Evolutionary conservation across 2,329 filamentous ascomycete species (phyloP).

Genomic region (Kalmusia sp.): DNA sequence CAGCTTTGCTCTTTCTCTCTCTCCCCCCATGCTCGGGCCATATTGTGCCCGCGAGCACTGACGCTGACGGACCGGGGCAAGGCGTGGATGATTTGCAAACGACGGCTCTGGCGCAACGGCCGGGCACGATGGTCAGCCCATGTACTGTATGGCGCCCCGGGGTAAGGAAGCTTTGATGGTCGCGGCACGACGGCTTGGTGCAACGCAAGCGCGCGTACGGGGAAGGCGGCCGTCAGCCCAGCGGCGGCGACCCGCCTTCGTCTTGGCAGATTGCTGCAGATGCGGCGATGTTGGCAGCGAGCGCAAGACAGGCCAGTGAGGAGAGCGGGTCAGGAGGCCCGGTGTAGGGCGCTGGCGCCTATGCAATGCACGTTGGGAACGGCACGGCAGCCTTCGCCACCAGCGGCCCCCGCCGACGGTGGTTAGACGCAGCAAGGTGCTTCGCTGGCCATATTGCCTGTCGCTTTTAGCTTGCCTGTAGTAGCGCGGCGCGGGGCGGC

Average conservation of each 20-base stretch:
- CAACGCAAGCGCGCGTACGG: slow-evolving; percentile 21
- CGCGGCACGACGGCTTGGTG: slow-evolving; percentile 20
- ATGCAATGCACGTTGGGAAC: slow-evolving; percentile 12
- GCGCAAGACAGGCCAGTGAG: not conserved
- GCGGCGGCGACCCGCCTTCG: slow-evolving; percentile 17
- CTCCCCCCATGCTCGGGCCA: slow-evolving; percentile 12
- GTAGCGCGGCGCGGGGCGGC: slow-evolving; percentile 26
- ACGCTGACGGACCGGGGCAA: slow-evolving; percentile 14
- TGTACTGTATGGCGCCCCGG: too few relatives aligned
- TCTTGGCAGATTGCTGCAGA: slow-evolving; percentile 12
- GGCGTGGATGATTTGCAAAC: slow-evolving; percentile 14
- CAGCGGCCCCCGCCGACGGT: slow-evolving; percentile 12
- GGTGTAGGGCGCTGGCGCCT: not conserved
- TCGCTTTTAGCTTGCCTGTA: slow-evolving; percentile 18
- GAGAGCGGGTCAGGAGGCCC: too few relatives aligned
- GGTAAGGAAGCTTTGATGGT: not conserved
- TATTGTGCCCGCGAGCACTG: slow-evolving; percentile 4
- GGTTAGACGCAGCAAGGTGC: slow-evolving; percentile 38
- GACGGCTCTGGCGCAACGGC: slow-evolving; percentile 20
- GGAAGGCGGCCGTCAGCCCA: slow-evolving; percentile 15
- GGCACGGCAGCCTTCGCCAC: slow-evolving; percentile 30
- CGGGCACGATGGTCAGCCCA: slow-evolving; percentile 1
- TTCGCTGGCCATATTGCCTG: slow-evolving; percentile 32
- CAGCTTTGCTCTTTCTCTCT: slow-evolving; percentile 11
- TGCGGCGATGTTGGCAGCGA: slow-evolving; percentile 12